Percentiles rank a stretch among this genome's conserved stretches.
Evolutionary conservation across 2,329 filamentous ascomycete species (phyloP).

Genomic region (Aquanectria penicillioides): DNA sequence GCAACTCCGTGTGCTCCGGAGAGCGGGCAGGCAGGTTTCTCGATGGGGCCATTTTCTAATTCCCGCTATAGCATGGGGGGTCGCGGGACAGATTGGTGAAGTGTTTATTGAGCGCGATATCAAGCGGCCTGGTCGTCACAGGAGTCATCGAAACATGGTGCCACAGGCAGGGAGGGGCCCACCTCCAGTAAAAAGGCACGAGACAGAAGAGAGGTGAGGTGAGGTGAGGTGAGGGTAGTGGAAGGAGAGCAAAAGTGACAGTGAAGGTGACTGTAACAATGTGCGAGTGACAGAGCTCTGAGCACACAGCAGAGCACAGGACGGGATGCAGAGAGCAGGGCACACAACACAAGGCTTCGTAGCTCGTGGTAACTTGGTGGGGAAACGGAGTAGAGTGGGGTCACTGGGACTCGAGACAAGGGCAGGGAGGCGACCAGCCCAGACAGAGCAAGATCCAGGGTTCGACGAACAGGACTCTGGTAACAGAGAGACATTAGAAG

Average conservation of each 20-base stretch:
- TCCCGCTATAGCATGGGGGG: not conserved
- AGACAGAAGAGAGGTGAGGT: not conserved
- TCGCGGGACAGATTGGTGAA: not conserved
- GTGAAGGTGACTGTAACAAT: not conserved
- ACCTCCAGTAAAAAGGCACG: not conserved
- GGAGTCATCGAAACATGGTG: constrained; percentile 12
- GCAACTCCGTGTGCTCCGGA: too few species aligned
- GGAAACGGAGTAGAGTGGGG: constrained; percentile 12
- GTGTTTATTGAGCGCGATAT: not conserved
- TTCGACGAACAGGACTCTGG: too few species aligned
- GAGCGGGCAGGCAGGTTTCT: too few species aligned
- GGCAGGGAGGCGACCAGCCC: constrained; percentile 6
- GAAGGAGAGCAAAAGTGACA: not conserved
- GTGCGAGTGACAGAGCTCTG: too few species aligned
- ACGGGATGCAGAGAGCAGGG: too few species aligned
- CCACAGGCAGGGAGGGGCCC: not conserved
- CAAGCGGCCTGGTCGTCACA: constrained; percentile 5
- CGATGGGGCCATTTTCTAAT: too few species aligned
- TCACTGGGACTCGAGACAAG: constrained; percentile 6
- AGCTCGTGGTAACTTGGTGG: constrained; percentile 26
- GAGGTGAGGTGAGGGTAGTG: not conserved
- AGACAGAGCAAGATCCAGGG: constrained; percentile 11
- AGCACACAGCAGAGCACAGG: too few species aligned
- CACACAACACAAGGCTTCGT: constrained; percentile 2
- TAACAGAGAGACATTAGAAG: constrained; percentile 4